Percentiles rank a stretch among this genome's conserved stretches.
phyloP scores from a whole-genome alignment of 371 early-diverging fungal species.

The Rhizopus arrhizus region DNA sequence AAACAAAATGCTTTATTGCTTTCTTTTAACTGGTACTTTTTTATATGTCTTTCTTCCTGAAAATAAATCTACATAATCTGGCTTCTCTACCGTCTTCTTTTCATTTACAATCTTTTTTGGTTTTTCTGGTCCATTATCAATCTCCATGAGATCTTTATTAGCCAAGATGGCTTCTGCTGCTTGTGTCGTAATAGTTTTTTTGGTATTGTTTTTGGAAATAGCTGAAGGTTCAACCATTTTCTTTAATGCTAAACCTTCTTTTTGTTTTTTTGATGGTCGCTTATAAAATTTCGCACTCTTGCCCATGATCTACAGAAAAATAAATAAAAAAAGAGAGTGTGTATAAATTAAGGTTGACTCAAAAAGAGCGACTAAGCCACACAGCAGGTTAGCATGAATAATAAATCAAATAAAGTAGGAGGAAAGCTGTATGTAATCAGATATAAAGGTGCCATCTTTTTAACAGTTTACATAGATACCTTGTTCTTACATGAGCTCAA shows the following conservation, averaged over 20 bases:
- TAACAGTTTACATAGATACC: not conserved
- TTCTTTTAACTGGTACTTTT: constrained; percentile 39
- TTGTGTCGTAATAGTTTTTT: constrained; percentile 13
- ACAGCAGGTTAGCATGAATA: not conserved
- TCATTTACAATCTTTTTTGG: constrained; percentile 17
- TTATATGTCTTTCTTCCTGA: constrained; percentile 52
- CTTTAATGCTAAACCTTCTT: constrained; percentile 48
- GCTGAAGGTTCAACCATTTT: constrained; percentile 29
- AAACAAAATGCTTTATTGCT: constrained; percentile 12
- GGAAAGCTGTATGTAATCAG: not conserved
- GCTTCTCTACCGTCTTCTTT: constrained; percentile 28
- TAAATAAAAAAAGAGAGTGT: constrained; percentile 1
- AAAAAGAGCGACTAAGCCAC: constrained; percentile 5
- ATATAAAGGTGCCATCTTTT: not conserved
- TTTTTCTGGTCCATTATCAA: constrained; percentile 23
- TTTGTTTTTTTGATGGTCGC: constrained; percentile 61
- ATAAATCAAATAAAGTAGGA: no score
- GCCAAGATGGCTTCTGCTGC: constrained; percentile 1
- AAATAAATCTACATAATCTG: constrained; percentile 53
- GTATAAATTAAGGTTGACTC: not conserved
- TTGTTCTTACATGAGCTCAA: not conserved
- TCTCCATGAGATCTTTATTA: constrained; percentile 21
- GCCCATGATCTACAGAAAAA: constrained; percentile 42
- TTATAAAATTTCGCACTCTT: constrained; percentile 66
- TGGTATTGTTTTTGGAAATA: constrained; percentile 26